Evolutionary conservation across 1,284 basidiomycete species (phyloP), one percentile per base, ranked within the genome.

Genomic region (Cryptococcus sp.): DNA sequence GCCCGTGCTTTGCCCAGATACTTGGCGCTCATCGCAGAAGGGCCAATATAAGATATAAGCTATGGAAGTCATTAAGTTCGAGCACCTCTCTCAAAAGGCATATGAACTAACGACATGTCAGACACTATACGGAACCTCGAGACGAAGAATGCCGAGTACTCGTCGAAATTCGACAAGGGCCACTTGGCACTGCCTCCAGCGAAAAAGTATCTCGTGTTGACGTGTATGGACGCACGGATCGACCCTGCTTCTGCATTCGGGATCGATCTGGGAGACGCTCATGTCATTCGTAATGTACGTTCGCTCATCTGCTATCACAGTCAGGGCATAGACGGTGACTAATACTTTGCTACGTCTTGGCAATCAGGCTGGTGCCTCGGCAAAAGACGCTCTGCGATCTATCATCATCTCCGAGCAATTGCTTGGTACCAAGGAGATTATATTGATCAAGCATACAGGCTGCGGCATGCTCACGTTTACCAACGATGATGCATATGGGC

Each of bases 351-450:
- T 7, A 20, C 41, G 11, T 22, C n/a, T 3, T 8, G 3, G 16
- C 8, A 26, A 3, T 3, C 29, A 49, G 47, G 63, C 58, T 38
- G 65, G 65, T n/a, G 65, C 61, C 6, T 37, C 39, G 16, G 64
- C 62, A 5, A 11, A 52, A n/a, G 65, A 67, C 38, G 61, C 65
- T 1, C 53, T 67, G 15, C 40, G 65, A 20, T 56, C 52, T 16
- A 50, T 67, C 47, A 48, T 67, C 53, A 63, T 67, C 52, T 59
- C 57, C 4, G 58, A 67, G 45, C 61, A 67, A 48, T 52, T 65
- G n/a, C 55, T 67, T 19, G 65, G 58, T 7, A 67, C 65, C 5
- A n/a, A 44, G 3, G 57, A 66, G 54, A 55, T 67, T 40, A 25
- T 63, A 4, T 17, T 67, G 20, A 39, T 67, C 20, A 52, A 65